Base-by-base conservation (phyloP, 768 basidiomycete genomes). In the Pleurotus tuoliensis region DNA sequence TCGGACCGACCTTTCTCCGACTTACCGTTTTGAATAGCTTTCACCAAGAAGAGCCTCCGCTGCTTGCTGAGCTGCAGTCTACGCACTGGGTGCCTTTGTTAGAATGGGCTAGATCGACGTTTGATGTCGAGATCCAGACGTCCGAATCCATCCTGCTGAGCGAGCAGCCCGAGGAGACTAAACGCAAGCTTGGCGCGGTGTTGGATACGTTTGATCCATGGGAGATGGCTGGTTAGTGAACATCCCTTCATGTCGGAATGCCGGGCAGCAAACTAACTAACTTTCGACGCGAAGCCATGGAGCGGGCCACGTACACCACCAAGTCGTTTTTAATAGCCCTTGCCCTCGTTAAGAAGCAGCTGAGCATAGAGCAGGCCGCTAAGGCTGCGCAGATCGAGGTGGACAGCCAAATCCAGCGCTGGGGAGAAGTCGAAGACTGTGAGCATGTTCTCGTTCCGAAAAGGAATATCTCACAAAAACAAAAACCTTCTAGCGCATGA, bases 341-440 rank as follows among this genome's bases (percentile, higher is more conserved):
- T 37, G 94, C 91, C 7, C 77, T 99, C 30, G 84, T 94, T 30
- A 84, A 83, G 63, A 86, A 84, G 34, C 82, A 79, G 56, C 67
- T 98, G 41, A 83, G 83, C 3, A 91, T 85, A 1, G 92, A 99
- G 64, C 76, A 93, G 66, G 95, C 96, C 7, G 83, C 94, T 2
- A 70, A 84, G 49, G 92, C 92, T 0, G 82, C 93, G 5, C 88
- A 89, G 52, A 95, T 96, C 6, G 97, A 99, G 72, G 96, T 99
- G 0, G 79, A 86, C 60, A 95, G 93, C 68, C 96, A 98, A 73
- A 98, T 98, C 58, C 85, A 95, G 70, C 81, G 87, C 48, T 99
- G 97, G 97, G 97, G 97, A n/a, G 96, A 98, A 73, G 97, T 99
- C 0, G 97, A 98, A 76, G 97, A 98, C 69, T 92, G 96, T 98